Percentiles rank a stretch among this genome's conserved stretches.
Conservation (phyloP, 306 rosid species). For the Malus asiatica region DNA sequence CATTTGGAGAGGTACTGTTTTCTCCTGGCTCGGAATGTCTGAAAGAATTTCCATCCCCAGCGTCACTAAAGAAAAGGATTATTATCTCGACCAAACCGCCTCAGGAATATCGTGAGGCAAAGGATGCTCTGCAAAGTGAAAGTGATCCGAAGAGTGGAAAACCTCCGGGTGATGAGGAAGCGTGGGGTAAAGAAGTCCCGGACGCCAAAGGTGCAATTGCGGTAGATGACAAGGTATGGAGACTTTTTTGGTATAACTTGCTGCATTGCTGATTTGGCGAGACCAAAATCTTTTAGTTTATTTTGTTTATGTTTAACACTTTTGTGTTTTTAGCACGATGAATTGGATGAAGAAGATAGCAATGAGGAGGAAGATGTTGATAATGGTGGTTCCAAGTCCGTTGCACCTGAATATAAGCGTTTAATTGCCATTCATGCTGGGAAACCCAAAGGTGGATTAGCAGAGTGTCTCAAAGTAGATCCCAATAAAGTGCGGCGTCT, state of each 20-base stretch:
- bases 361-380: conserved; percentile 45
- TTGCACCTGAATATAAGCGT: conserved; percentile 65
- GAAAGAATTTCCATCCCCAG: conserved; percentile 91
- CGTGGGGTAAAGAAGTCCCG: conserved; percentile 87
- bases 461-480: conserved; percentile 68
- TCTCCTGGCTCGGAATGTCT: conserved; percentile 60
- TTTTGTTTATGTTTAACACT: conserved; percentile 4
- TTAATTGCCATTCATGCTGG: conserved; percentile 97
- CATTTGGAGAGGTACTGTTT: conserved; percentile 72
- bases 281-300: background rate
- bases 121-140: conserved; percentile 48
- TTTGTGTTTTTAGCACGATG: conserved; percentile 31
- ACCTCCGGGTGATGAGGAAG: conserved; percentile 43
- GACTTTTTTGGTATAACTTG: background rate
- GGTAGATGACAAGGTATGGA: conserved; percentile 56
- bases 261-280: conserved; percentile 11
- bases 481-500: conserved; percentile 80
- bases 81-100: conserved; percentile 99
- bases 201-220: conserved; percentile 30
- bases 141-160: conserved; percentile 39
- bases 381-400: conserved; percentile 33
- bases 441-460: conserved; percentile 88
- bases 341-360: conserved; percentile 35
- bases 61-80: conserved; percentile 63
- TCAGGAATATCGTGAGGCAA: conserved; percentile 74